phyloP scores from a whole-genome alignment of 345 rosid species.

The Hibiscus tridactylites region DNA sequence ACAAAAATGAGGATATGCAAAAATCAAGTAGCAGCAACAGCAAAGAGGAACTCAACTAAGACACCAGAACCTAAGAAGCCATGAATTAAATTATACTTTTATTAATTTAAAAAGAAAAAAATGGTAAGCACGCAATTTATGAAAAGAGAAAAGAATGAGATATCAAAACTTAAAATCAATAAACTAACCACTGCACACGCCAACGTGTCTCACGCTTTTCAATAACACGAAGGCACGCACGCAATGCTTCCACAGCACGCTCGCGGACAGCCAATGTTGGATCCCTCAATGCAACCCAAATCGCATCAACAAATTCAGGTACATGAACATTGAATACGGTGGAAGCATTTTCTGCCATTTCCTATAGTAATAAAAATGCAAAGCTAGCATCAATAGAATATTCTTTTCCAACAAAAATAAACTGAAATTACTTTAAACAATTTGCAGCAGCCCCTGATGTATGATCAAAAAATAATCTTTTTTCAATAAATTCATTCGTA shows the following conservation, averaged over 20 bases:
- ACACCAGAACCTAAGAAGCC: background rate
- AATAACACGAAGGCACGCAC: conserved; percentile 97
- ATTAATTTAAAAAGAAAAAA: background rate
- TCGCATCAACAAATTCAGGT: conserved; percentile 91
- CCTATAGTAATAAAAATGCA: conserved; percentile 37
- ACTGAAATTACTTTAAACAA: background rate
- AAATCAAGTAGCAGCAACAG: background rate
- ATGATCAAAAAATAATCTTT: conserved; percentile 7
- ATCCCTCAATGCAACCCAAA: conserved; percentile 98
- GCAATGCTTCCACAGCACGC: conserved; percentile 95
- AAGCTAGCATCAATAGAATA: background rate
- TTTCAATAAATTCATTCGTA: background rate
- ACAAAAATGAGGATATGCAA: background rate
- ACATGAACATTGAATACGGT: conserved; percentile 97
- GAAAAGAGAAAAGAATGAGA: background rate
- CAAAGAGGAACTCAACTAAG: background rate
- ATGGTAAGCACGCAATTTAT: background rate
- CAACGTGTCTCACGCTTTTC: conserved; percentile 99
- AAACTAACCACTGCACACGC: conserved; percentile 98
- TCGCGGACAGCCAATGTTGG: conserved; percentile 82
- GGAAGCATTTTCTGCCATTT: conserved; percentile 99
- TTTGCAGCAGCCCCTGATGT: background rate
- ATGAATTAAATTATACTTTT: background rate
- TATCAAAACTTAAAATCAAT: conserved; percentile 20
- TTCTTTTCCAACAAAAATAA: background rate